Evolutionary conservation across 805 yeast genomes (phyloP).

Genomic region (Hanseniaspora singularis): DNA sequence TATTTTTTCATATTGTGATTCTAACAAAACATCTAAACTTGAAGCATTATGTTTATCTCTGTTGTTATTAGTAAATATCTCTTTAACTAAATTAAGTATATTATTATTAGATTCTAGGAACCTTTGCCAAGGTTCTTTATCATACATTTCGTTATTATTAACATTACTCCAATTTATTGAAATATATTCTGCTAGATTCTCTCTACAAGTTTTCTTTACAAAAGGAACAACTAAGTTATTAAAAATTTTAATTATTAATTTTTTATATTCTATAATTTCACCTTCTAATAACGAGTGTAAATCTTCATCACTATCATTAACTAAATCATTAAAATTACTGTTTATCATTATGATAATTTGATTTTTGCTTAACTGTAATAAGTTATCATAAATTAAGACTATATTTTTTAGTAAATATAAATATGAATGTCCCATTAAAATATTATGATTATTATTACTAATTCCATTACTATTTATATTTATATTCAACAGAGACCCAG

Average conservation of each 20-base stretch:
- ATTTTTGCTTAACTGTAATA: slow-evolving; percentile 2
- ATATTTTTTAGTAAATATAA: slow-evolving; percentile 6
- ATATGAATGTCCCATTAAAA: background rate
- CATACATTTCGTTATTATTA: background rate
- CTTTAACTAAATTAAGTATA: background rate
- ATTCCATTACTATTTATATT: background rate
- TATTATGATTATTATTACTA: background rate
- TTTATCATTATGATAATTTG: slow-evolving; percentile 1
- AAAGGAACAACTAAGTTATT: slow-evolving; percentile 6
- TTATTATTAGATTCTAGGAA: background rate
- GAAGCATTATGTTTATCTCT: background rate
- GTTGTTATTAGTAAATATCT: background rate
- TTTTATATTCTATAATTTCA: slow-evolving; percentile 13
- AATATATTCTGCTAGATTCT: background rate
- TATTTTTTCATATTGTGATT: slow-evolving; percentile 2
- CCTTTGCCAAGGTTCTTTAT: background rate
- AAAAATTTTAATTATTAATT: slow-evolving; percentile 5
- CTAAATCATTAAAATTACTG: slow-evolving; percentile 2
- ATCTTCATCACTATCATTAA: background rate
- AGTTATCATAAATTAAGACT: slow-evolving; percentile 10
- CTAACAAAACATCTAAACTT: background rate
- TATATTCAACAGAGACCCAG: background rate
- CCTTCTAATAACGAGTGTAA: slow-evolving; percentile 6
- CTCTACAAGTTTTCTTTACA: background rate
- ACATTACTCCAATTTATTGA: background rate